Percentiles rank a stretch among this genome's conserved stretches.
Evolutionary conservation across 352 stramenopile genomes (phyloP).

Genomic region (Pythium diclinum): DNA sequence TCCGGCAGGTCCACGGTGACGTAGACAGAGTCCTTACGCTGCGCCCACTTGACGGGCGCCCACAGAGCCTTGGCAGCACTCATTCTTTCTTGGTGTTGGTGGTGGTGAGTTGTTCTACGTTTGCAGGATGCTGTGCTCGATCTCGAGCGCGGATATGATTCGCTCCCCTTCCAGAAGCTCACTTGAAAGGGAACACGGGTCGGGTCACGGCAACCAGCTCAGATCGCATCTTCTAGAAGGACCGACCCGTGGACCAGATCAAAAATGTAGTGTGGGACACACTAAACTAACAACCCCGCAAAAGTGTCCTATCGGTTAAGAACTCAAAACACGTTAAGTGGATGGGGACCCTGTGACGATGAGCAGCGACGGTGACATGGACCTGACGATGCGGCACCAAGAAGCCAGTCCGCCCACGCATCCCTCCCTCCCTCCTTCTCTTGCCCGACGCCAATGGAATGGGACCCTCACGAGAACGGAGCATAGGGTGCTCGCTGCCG

Average conservation of each 20-base stretch:
- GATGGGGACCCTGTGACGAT: background rate
- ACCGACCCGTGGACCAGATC: background rate
- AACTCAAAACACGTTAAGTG: background rate
- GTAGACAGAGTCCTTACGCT: conserved; percentile 95
- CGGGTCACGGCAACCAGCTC: background rate
- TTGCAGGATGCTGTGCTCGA: background rate
- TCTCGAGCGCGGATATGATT: conserved; percentile 21
- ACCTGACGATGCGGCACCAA: background rate
- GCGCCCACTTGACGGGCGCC: conserved; percentile 94
- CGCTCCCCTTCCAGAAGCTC: conserved; percentile 30
- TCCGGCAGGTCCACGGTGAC: conserved; percentile 95
- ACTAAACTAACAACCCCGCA: background rate
- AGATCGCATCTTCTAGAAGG: conserved; percentile 5
- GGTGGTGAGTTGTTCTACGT: background rate
- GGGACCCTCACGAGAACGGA: background rate
- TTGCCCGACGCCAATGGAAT: no score
- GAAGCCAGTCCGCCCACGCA: background rate
- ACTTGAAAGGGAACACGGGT: conserved; percentile 6
- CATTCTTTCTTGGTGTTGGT: conserved; percentile 6
- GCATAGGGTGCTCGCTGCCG: background rate
- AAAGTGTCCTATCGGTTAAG: background rate
- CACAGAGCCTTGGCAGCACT: conserved; percentile 51
- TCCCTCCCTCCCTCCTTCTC: background rate
- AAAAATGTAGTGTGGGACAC: background rate
- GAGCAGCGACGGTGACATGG: background rate